A percentile compares a stretch with the other conserved stretches of the same genome.
These are phyloP conservation scores for Triglochin maritima DNA, from an alignment of 106 monocot genomes.

Conservation along the genomic window DNA sequence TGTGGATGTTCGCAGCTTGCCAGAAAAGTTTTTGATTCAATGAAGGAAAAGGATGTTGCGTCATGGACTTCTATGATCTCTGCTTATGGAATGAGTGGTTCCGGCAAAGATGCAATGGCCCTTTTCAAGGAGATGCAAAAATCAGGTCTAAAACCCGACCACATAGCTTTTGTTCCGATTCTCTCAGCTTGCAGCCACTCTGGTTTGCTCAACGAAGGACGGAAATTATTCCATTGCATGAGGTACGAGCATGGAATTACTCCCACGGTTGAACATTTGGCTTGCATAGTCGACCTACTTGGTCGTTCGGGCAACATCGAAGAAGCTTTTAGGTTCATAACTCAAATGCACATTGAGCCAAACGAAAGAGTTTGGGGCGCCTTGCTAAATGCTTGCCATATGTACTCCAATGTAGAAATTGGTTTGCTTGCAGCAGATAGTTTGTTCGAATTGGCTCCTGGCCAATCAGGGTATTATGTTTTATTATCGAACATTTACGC, in stretches of 20 bases:
- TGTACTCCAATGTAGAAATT: constrained; percentile 36
- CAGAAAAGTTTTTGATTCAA: constrained; percentile 49
- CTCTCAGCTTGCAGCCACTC: constrained; percentile 78
- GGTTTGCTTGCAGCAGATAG: constrained; percentile 36
- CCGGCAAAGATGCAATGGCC: constrained; percentile 37
- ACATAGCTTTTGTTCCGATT: constrained; percentile 64
- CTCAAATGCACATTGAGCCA: constrained; percentile 40
- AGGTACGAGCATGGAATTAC: constrained; percentile 27
- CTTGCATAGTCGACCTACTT: constrained; percentile 69
- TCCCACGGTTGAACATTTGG: constrained; percentile 50
- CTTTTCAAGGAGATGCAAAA: constrained; percentile 67
- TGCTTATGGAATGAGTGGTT: constrained; percentile 76
- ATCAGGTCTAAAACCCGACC: constrained; percentile 51
- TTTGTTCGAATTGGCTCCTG: constrained; percentile 39
- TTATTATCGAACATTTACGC: constrained; percentile 58
- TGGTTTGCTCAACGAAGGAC: constrained; percentile 56
- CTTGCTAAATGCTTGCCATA: constrained; percentile 47
- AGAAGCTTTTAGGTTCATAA: constrained; percentile 47
- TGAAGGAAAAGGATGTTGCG: constrained; percentile 51
- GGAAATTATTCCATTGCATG: constrained; percentile 41
- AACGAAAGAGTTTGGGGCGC: constrained; percentile 50
- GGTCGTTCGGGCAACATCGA: constrained; percentile 53
- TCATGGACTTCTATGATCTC: constrained; percentile 84
- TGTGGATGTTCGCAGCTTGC: constrained; percentile 61
- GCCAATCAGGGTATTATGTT: constrained; percentile 52